Conservation (phyloP, 768 basidiomycete genomes). For the Suillus spraguei region DNA sequence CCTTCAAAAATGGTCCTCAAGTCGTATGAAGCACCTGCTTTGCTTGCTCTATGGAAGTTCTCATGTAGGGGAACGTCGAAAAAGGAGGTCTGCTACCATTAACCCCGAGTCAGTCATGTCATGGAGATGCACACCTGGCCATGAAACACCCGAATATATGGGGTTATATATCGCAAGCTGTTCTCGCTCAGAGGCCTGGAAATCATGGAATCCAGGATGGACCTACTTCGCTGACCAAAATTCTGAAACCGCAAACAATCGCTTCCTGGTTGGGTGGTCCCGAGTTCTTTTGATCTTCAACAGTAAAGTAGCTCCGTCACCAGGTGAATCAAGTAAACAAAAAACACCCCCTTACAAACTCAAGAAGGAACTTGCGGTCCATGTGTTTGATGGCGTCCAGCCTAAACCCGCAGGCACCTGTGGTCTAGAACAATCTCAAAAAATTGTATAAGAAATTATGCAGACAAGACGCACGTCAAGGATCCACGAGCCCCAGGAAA, state of each 20-base stretch:
- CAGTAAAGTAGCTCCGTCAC: constrained; percentile 7
- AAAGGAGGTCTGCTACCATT: constrained; percentile 65
- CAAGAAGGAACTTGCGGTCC: constrained; percentile 66
- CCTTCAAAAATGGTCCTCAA: constrained; percentile 71
- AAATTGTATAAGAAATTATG: constrained; percentile 4
- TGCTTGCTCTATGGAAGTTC: constrained; percentile 80
- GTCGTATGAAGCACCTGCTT: constrained; percentile 67
- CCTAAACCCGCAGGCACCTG: constrained; percentile 73
- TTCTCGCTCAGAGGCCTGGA: not conserved
- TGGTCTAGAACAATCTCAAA: constrained; percentile 48
- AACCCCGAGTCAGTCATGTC: constrained; percentile 4
- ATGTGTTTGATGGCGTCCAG: constrained; percentile 94
- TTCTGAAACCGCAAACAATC: constrained; percentile 74
- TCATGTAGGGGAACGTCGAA: constrained; percentile 92
- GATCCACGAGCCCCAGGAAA: constrained; percentile 81
- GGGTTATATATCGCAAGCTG: constrained; percentile 53
- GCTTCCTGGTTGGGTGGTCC: constrained; percentile 41
- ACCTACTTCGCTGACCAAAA: constrained; percentile 79
- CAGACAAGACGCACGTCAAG: constrained; percentile 44
- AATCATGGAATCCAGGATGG: not conserved
- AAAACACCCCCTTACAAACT: constrained; percentile 54
- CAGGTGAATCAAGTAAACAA: not conserved
- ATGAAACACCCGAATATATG: constrained; percentile 61
- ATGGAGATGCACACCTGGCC: constrained; percentile 53
- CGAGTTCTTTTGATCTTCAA: constrained; percentile 57